These are phyloP conservation scores for Saccharomyces pastorianus DNA, from an alignment of 1,139 yeast species.

Conservation along the genomic window DNA sequence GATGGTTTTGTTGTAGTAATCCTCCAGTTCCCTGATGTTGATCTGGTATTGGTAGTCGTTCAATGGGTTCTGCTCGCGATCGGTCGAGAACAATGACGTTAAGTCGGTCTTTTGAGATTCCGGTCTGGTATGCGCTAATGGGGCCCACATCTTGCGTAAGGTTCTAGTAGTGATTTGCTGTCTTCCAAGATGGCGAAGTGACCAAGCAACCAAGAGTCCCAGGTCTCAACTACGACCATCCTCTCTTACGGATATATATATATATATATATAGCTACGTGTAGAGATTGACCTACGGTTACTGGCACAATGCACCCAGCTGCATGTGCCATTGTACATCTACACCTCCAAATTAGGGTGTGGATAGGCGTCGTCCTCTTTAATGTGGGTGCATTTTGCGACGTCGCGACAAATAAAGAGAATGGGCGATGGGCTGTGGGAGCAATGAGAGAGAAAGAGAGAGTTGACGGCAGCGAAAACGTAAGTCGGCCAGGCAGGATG, in stretches of 20 bases:
- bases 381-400: neutral
- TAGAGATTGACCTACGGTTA: neutral
- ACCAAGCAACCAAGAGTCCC: neutral
- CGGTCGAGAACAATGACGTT: neutral
- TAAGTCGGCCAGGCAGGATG: conserved; percentile 3
- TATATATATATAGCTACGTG: neutral
- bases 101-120: neutral
- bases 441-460: neutral
- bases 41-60: conserved; percentile 14
- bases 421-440: neutral
- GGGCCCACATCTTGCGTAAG: neutral
- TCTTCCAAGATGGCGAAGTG: neutral
- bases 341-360: conserved; percentile 1
- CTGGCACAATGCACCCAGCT: neutral
- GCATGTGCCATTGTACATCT: neutral
- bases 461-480: neutral
- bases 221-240: neutral
- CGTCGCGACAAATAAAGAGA: neutral
- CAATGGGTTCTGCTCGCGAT: neutral
- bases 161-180: neutral
- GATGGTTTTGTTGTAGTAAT: conserved; percentile 28
- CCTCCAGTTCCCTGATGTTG: conserved; percentile 28
- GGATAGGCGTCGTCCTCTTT: neutral
- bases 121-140: neutral
- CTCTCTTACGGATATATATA: neutral